Evolutionary conservation across 2,329 filamentous ascomycete genomes (phyloP).

Genomic region (Exophiala calicioides): DNA sequence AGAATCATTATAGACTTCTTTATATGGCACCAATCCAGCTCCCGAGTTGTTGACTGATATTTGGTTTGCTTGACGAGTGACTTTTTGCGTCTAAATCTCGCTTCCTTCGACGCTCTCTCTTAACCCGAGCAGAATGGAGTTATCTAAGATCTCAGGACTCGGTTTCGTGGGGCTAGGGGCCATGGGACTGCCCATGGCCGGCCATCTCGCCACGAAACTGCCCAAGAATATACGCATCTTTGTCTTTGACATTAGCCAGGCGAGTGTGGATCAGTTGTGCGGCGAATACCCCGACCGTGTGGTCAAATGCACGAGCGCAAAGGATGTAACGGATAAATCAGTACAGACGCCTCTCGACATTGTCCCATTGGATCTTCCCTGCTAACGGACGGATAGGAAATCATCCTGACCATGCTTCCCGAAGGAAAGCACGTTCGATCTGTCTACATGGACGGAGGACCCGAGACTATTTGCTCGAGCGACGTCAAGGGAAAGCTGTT

Average conservation of each 20-base stretch:
- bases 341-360: conserved; percentile 38
- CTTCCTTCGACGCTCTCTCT: too few relatives aligned
- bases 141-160: conserved; percentile 23
- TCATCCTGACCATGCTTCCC: conserved; percentile 40
- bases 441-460: conserved; percentile 48
- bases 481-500: conserved; percentile 50
- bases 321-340: conserved; percentile 52
- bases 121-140: conserved; percentile 16
- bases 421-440: conserved; percentile 39
- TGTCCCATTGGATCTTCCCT: neutral
- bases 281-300: conserved; percentile 43
- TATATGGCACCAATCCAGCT: neutral
- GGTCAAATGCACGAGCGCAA: conserved; percentile 44
- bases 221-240: conserved; percentile 46
- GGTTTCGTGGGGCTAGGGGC: conserved; percentile 58
- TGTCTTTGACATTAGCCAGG: conserved; percentile 52
- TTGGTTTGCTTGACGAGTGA: too few relatives aligned
- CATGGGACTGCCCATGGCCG: conserved; percentile 58
- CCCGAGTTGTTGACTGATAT: too few relatives aligned
- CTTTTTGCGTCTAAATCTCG: too few relatives aligned
- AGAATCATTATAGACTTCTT: neutral
- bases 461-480: conserved; percentile 42
- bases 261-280: conserved; percentile 46
- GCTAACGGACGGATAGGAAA: conserved; percentile 32
- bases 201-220: conserved; percentile 52